Conservation (phyloP, 2,329 filamentous ascomycete species). For the Anthostomella pinea region DNA sequence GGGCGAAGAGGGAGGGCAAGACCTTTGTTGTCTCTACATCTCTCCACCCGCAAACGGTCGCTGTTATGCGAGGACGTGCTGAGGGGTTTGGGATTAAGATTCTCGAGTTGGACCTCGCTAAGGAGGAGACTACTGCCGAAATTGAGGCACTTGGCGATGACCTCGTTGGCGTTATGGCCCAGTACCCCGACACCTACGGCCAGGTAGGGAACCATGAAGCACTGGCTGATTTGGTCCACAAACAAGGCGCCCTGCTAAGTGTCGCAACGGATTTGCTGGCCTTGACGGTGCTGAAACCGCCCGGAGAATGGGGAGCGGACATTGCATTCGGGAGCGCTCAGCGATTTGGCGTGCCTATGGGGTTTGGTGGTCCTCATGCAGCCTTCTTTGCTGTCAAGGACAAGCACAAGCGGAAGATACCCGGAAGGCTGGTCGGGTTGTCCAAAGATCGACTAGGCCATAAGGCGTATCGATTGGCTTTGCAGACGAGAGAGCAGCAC, state of each 20-base stretch:
- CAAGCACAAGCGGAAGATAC: conserved; percentile 91
- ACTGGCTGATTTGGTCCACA: conserved; percentile 75
- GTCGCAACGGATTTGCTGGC: conserved; percentile 88
- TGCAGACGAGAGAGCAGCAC: conserved; percentile 94
- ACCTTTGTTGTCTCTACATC: conserved; percentile 80
- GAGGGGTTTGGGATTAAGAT: conserved; percentile 89
- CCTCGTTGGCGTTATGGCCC: conserved; percentile 85
- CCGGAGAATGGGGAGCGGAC: conserved; percentile 92
- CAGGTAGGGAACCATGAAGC: conserved; percentile 71
- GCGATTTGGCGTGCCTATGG: conserved; percentile 86
- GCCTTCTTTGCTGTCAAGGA: conserved; percentile 93
- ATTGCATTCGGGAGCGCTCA: conserved; percentile 93
- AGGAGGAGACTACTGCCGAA: conserved; percentile 56
- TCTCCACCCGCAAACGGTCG: conserved; percentile 81
- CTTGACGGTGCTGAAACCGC: conserved; percentile 81
- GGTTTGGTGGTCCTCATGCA: conserved; percentile 91
- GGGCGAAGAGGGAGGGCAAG: conserved; percentile 73
- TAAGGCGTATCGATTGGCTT: conserved; percentile 74
- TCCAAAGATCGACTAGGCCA: conserved; percentile 87
- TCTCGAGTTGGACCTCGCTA: conserved; percentile 67
- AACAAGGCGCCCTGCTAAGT: conserved; percentile 74
- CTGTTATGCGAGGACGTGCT: conserved; percentile 79
- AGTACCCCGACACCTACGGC: conserved; percentile 89
- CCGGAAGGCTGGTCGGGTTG: conserved; percentile 83
- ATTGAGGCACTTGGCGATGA: conserved; percentile 76